Evolutionary conservation across 2,329 filamentous ascomycete species (phyloP).

Genomic region (Sporothrix curviconia): DNA sequence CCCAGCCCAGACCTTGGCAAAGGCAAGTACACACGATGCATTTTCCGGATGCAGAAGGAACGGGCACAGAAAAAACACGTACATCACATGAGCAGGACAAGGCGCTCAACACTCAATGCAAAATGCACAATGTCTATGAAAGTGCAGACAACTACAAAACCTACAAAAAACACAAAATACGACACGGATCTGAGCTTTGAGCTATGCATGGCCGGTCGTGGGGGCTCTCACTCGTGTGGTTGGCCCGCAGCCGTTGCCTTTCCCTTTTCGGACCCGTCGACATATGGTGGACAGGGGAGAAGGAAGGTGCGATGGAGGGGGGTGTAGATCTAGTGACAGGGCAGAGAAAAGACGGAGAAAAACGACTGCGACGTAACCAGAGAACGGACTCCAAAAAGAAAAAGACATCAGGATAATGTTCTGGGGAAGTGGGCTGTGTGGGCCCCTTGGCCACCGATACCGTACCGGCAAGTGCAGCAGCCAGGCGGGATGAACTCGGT

Average conservation of each 20-base stretch:
- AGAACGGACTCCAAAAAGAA: too few relatives aligned
- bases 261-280: too few relatives aligned
- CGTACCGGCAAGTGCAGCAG: not conserved
- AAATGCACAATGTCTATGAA: too few relatives aligned
- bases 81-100: too few relatives aligned
- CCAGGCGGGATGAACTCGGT: not conserved
- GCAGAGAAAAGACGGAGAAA: not conserved
- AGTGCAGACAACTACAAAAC: not conserved
- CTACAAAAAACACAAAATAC: not conserved
- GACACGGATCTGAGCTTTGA: not conserved
- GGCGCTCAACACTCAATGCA: too few relatives aligned
- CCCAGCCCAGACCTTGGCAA: too few relatives aligned
- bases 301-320: not conserved
- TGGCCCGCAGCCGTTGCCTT: not conserved
- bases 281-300: not conserved
- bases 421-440: not conserved
- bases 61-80: too few relatives aligned
- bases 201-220: constrained; percentile 6
- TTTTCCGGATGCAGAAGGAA: too few relatives aligned
- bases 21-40: too few relatives aligned
- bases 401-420: not conserved
- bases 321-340: not conserved
- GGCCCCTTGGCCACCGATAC: not conserved
- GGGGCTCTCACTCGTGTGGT: constrained; percentile 4
- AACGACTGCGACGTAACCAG: not conserved